phyloP scores from a whole-genome alignment of 352 stramenopile genomes.

The Pythium apleroticum region DNA sequence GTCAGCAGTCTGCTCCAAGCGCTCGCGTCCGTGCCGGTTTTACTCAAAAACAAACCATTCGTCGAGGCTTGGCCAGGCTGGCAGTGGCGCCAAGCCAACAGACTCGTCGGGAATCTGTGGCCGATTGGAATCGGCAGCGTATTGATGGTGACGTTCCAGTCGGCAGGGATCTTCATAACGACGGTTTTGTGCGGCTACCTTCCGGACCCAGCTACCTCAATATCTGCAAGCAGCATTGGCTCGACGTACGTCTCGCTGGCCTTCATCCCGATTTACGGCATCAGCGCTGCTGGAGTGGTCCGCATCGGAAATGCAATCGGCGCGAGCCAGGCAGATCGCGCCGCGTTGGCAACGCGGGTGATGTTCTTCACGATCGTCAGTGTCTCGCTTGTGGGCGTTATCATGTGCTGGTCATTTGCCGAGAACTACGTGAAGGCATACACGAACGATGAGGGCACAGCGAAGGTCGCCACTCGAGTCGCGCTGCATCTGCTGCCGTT shows the following conservation, averaged over 20 bases:
- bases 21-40: constrained; percentile 45
- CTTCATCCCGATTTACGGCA: constrained; percentile 57
- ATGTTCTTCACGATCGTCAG: constrained; percentile 38
- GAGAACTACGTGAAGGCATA: constrained; percentile 44
- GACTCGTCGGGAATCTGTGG: constrained; percentile 43
- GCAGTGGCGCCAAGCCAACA: constrained; percentile 36
- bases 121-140: constrained; percentile 50
- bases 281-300: constrained; percentile 59
- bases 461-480: constrained; percentile 36
- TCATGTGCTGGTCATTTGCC: constrained; percentile 40
- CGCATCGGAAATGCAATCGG: constrained; percentile 67
- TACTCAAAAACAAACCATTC: constrained; percentile 52
- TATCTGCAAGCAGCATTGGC: constrained; percentile 66
- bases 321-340: constrained; percentile 50
- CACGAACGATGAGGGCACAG: constrained; percentile 38
- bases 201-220: constrained; percentile 55
- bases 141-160: constrained; percentile 60
- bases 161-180: constrained; percentile 51
- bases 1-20: constrained; percentile 51
- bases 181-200: constrained; percentile 40
- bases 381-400: constrained; percentile 38
- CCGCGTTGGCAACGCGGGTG: constrained; percentile 43
- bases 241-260: constrained; percentile 40
- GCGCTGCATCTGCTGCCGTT: constrained; percentile 43
- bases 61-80: constrained; percentile 59